Percentiles rank a stretch among this genome's conserved stretches.
Evolutionary conservation across 2,329 filamentous ascomycete species (phyloP).

Genomic region (Celoporthe dispersa): DNA sequence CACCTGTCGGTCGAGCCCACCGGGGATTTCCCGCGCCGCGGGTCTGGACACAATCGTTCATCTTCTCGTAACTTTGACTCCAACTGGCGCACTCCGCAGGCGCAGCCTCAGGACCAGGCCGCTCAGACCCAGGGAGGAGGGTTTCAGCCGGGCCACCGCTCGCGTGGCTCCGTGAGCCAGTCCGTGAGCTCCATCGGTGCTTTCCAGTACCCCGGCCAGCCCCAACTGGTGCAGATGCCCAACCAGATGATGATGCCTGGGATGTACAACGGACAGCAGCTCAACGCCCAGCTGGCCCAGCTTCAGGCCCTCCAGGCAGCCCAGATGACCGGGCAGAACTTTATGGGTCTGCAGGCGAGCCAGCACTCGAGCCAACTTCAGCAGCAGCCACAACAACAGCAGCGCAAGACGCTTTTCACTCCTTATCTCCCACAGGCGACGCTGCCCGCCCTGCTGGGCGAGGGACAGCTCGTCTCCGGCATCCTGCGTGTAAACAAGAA

Average conservation of each 20-base stretch:
- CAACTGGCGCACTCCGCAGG: conserved; percentile 93
- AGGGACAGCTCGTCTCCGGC: conserved; percentile 94
- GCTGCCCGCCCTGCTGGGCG: conserved; percentile 84
- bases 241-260: conserved; percentile 79
- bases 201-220: conserved; percentile 88
- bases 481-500: conserved; percentile 99
- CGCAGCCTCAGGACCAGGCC: conserved; percentile 60
- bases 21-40: conserved; percentile 74
- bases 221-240: conserved; percentile 84
- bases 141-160: conserved; percentile 92
- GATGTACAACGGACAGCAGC: conserved; percentile 82
- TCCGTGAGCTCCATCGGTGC: conserved; percentile 82
- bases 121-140: conserved; percentile 65
- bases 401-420: conserved; percentile 97
- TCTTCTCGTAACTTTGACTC: conserved; percentile 94
- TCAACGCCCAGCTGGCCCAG: conserved; percentile 88
- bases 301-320: conserved; percentile 91
- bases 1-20: conserved; percentile 57
- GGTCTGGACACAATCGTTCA: conserved; percentile 79
- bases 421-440: conserved; percentile 96
- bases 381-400: conserved; percentile 80
- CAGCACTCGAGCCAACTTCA: conserved; percentile 73
- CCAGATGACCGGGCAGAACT: conserved; percentile 77
- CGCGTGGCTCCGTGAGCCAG: conserved; percentile 80
- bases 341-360: conserved; percentile 69